Evolutionary conservation across 2,329 filamentous ascomycete species (phyloP).

Genomic region (Colletotrichum truncatum): DNA sequence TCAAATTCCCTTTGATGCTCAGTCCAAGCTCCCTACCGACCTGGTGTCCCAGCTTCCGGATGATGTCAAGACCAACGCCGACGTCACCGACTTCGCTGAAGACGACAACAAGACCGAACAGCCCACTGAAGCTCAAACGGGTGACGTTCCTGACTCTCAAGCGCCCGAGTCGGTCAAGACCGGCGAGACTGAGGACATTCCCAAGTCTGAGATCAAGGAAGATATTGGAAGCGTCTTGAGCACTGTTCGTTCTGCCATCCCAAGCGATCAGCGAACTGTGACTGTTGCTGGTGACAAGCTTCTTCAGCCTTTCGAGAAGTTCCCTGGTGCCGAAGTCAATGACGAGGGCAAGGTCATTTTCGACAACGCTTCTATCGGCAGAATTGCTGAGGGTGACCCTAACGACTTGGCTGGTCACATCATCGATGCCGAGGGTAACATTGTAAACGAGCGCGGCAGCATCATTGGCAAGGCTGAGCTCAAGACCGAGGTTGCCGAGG

Average conservation of each 20-base stretch:
- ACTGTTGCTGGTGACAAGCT: slow-evolving; percentile 27
- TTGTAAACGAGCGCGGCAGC: slow-evolving; percentile 46
- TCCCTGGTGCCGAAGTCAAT: slow-evolving; percentile 44
- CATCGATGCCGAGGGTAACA: slow-evolving; percentile 46
- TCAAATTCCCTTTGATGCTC: slow-evolving; percentile 20
- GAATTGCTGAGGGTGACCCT: slow-evolving; percentile 48
- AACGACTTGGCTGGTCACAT: slow-evolving; percentile 44
- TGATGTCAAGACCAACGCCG: not conserved
- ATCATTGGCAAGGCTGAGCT: slow-evolving; percentile 45
- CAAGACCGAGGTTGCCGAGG: slow-evolving; percentile 41
- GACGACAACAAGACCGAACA: slow-evolving; percentile 5
- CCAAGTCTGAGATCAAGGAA: slow-evolving; percentile 19
- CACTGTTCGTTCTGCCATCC: slow-evolving; percentile 22
- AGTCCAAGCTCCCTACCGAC: slow-evolving; percentile 20
- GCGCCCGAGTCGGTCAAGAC: not conserved
- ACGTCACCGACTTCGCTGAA: not conserved
- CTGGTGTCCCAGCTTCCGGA: slow-evolving; percentile 17
- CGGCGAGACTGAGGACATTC: slow-evolving; percentile 3
- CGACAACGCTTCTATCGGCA: slow-evolving; percentile 45
- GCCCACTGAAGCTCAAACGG: slow-evolving; percentile 5
- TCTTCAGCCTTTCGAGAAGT: slow-evolving; percentile 44
- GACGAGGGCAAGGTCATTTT: slow-evolving; percentile 48
- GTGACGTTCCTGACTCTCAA: slow-evolving; percentile 3
- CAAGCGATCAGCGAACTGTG: slow-evolving; percentile 19
- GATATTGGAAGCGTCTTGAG: slow-evolving; percentile 17